Base-by-base conservation (phyloP, 495 filamentous ascomycete species). In the Penicillium pulvis region DNA sequence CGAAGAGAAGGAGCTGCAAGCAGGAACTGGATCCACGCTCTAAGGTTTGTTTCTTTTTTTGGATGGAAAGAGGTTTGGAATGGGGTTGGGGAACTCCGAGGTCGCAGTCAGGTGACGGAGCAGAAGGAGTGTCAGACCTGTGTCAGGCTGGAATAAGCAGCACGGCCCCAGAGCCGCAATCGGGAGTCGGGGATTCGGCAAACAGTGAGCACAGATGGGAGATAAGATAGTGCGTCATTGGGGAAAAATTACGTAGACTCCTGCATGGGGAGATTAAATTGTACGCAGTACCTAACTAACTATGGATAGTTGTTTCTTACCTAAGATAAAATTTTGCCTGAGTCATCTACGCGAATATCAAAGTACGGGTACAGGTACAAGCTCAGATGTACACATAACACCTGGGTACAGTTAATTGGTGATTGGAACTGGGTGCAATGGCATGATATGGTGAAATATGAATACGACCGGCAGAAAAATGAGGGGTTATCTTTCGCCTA, bases 91-190 rank as follows among this genome's bases (percentile, higher is more conserved):
- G 55, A 42, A 24, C 58, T 56, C 58, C 62, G 58, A 65, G 62
- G 46, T 65, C 58, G 59, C 60, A 65, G 66, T 69, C 66, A 69
- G 66, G 66, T 69, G 66, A 69, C 60, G 30, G 42, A 48, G 46
- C 51, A 51, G 52, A 41, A 33, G 56, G 51, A 51, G 48, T 39
- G 42, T 42, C 16, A 43, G 33, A 46, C 45, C 11, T 46, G 23
- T 28, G 45, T 28, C 45, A 17, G 33, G 20, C 20, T 23, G 20
- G 59, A 49, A 54, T 54, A 54, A 50, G 44, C 52, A 33, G 17
- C 44, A 33, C 33, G 53, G 51, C 59, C 55, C 51, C 57, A 63
- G 63, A 65, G 62, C 64, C 64, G 65, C 65, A 68, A 60, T 68
- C 63, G 65, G 65, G 58, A 45, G 31, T 53, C 36, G 49, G 45